Conservation (phyloP, 1,284 basidiomycete genomes). For the Pseudozyma sp. region DNA sequence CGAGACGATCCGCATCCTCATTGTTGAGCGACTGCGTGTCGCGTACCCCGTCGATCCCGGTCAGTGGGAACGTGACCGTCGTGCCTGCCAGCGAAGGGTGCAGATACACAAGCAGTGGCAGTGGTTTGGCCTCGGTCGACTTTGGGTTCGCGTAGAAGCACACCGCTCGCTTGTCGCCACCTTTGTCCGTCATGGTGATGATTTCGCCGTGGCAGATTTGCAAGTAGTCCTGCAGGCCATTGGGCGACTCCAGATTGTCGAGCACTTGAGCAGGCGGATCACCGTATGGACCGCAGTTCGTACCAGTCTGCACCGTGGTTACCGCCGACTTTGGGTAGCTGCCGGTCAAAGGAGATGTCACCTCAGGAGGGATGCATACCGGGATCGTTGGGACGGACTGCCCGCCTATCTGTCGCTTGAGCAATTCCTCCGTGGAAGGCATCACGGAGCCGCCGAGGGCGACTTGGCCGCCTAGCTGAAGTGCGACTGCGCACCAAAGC, state of each 20-base stretch:
- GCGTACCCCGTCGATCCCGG: conserved; percentile 20
- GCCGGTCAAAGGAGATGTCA: conserved; percentile 13
- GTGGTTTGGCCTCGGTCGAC: conserved; percentile 25
- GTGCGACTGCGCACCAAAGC: conserved; percentile 17
- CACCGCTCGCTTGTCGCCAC: conserved; percentile 14
- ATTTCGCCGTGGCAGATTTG: conserved; percentile 29
- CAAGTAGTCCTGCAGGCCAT: conserved; percentile 24
- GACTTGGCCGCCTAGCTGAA: conserved; percentile 17
- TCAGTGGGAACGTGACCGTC: conserved; percentile 16
- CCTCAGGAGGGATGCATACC: conserved; percentile 16
- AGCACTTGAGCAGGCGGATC: conserved; percentile 18
- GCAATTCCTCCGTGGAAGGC: conserved; percentile 7
- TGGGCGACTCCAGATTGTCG: conserved; percentile 20
- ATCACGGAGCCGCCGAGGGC: conserved; percentile 8
- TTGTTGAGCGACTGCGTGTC: conserved; percentile 28
- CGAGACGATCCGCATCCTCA: conserved; percentile 17
- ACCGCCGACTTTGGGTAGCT: conserved; percentile 29
- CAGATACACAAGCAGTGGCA: conserved; percentile 28
- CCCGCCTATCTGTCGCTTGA: conserved; percentile 9
- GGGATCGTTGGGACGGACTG: background rate
- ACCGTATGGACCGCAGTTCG: conserved; percentile 20
- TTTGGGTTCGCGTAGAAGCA: conserved; percentile 37
- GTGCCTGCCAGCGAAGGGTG: conserved; percentile 21
- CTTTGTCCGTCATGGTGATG: conserved; percentile 18
- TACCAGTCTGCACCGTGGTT: conserved; percentile 33